phyloP scores from a whole-genome alignment of 1,284 basidiomycete genomes.

The Serendipita sp. region DNA sequence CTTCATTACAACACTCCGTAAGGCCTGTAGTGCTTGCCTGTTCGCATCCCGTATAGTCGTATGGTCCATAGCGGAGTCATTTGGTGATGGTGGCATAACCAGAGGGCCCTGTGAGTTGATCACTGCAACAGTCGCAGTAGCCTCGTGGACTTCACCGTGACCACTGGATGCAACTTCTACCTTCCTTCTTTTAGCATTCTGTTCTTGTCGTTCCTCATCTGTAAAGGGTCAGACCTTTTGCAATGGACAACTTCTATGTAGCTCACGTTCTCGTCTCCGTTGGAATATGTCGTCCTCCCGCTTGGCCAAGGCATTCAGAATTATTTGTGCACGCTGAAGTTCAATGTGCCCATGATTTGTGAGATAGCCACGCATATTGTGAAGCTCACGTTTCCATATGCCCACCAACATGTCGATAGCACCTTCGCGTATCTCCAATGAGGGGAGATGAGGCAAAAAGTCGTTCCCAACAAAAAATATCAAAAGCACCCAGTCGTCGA shows the following conservation, averaged over 20 bases:
- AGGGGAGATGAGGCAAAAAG: conserved; percentile 95
- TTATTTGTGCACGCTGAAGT: conserved; percentile 76
- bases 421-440: conserved; percentile 96
- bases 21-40: background rate
- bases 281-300: conserved; percentile 95
- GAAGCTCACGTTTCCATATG: conserved; percentile 90
- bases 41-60: background rate
- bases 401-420: conserved; percentile 92
- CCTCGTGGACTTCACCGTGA: too few species aligned
- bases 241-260: conserved; percentile 9
- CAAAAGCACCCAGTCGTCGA: conserved; percentile 99
- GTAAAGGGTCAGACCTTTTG: conserved; percentile 14
- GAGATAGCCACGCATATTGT: conserved; percentile 91
- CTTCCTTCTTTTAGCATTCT: conserved; percentile 76
- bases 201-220: conserved; percentile 90
- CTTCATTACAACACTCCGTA: background rate
- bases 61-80: background rate
- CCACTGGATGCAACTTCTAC: conserved; percentile 38
- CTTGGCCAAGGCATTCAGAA: conserved; percentile 84
- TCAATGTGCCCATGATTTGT: conserved; percentile 89
- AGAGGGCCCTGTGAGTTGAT: too few species aligned
- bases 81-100: background rate
- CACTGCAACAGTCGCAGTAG: too few species aligned
- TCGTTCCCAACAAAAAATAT: conserved; percentile 99
- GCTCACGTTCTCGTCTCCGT: conserved; percentile 77